phyloP scores from a whole-genome alignment of 2,329 filamentous ascomycete species.

The Apiospora rasikravindrae region DNA sequence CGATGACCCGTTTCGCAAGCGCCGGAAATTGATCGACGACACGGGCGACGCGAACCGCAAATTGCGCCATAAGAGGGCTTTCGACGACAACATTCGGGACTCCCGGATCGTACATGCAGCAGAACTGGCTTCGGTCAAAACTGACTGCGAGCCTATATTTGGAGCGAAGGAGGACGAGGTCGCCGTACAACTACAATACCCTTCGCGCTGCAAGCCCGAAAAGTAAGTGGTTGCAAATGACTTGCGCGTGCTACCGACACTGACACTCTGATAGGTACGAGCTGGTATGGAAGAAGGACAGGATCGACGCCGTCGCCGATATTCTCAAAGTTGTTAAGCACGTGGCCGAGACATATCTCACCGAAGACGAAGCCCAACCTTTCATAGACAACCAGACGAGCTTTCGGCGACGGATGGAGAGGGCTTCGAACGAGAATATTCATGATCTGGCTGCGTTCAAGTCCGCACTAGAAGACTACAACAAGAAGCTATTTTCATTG shows the following conservation, averaged over 20 bases:
- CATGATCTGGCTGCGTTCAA: constrained; percentile 72
- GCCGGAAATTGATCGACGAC: constrained; percentile 54
- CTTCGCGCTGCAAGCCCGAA: constrained; percentile 73
- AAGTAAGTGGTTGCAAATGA: constrained; percentile 51
- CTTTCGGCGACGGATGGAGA: constrained; percentile 76
- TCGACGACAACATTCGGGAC: constrained; percentile 47
- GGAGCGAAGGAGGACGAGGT: constrained; percentile 58
- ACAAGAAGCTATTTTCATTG: constrained; percentile 68
- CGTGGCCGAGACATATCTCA: constrained; percentile 78
- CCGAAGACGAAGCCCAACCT: constrained; percentile 67
- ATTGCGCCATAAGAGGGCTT: constrained; percentile 52
- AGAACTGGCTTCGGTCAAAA: constrained; percentile 57
- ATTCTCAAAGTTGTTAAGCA: constrained; percentile 73
- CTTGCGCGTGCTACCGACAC: constrained; percentile 27
- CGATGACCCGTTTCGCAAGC: constrained; percentile 53
- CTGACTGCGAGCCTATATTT: constrained; percentile 57
- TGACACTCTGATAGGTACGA: constrained; percentile 60
- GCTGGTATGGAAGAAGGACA: constrained; percentile 78
- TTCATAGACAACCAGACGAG: constrained; percentile 77
- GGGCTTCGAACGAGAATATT: constrained; percentile 71
- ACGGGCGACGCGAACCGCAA: constrained; percentile 53
- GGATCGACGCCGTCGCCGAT: constrained; percentile 76
- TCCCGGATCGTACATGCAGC: constrained; percentile 63
- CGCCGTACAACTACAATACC: constrained; percentile 79
- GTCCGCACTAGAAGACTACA: constrained; percentile 77